Base-by-base conservation (phyloP, 2,329 filamentous ascomycete species). In the Setomelanomma holmii region DNA sequence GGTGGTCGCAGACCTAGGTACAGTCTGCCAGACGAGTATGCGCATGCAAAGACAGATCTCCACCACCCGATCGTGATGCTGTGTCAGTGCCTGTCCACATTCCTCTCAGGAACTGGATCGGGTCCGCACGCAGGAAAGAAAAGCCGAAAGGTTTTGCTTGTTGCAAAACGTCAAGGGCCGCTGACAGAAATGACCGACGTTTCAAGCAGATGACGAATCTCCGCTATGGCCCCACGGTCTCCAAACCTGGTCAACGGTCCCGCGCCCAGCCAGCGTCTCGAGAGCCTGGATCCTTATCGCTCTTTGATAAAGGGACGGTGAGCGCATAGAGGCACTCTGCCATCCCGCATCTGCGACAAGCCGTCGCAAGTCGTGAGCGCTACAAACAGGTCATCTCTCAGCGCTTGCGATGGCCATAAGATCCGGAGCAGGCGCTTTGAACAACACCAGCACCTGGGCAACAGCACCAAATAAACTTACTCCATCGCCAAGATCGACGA, bases 151-250 rank as follows among this genome's bases (percentile, higher is more conserved):
- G 24, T 16, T 30, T 39, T 43, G 33, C 36, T 44, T 33, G 19
- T 33, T 23, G 12, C 38, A 49, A 14, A 41, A 47, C 38, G 41
- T 55, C 50, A 39, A 51, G 42, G 48, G 19, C 22, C 41, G 52
- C 53, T 58, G 49, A 53, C 47, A 64, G n/a, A 46, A 51, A 52
- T 58, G 27, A 47, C 53, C 16, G 48, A n/a, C 40, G 64, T 67
- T 67, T 67, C 64, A 66, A 40, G 56, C 58, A 61, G 46, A 65
- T 63, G 53, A 64, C 48, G 43, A 45, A 41, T 41, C 33, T 34
- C 24, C 50, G 41, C 34, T 34, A 27, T n/a, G 33, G 59, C 39
- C 54, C 52, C 52, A 55, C 44, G 49, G 44, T 39, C 42, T 56
- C 59, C 49, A 60, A 56, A 54, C 56, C 35, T 38, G 45, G 27